Evolutionary conservation across 495 filamentous ascomycete genomes (phyloP).

Genomic region (Thermothielavioides terrestris): DNA sequence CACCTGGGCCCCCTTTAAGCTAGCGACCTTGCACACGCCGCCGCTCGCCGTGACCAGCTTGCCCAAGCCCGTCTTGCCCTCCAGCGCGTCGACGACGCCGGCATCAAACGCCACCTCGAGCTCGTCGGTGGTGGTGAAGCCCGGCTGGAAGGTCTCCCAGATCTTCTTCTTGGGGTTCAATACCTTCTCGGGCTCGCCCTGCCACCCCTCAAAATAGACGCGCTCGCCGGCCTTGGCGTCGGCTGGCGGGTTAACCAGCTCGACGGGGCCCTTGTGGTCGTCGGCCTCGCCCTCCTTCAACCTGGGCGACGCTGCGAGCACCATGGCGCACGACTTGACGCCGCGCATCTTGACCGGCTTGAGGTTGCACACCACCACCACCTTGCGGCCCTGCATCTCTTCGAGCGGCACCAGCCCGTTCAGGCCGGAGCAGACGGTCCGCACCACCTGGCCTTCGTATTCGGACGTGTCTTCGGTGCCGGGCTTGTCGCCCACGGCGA

Average conservation of each 20-base stretch:
- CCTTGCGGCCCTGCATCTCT: slow-evolving; percentile 94
- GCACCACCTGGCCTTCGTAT: slow-evolving; percentile 76
- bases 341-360: slow-evolving; percentile 99
- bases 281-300: slow-evolving; percentile 70
- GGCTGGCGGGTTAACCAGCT: slow-evolving; percentile 81
- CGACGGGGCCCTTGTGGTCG: slow-evolving; percentile 80
- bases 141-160: slow-evolving; percentile 92
- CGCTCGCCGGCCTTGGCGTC: slow-evolving; percentile 73
- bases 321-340: slow-evolving; percentile 93
- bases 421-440: slow-evolving; percentile 92
- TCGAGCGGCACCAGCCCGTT: slow-evolving; percentile 86
- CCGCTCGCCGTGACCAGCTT: slow-evolving; percentile 64
- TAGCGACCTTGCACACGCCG: slow-evolving; percentile 65
- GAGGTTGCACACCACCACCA: slow-evolving; percentile 90
- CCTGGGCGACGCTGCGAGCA: slow-evolving; percentile 82
- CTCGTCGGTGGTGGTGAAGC: slow-evolving; percentile 74
- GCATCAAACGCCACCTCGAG: slow-evolving; percentile 64
- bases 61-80: slow-evolving; percentile 53
- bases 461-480: slow-evolving; percentile 80
- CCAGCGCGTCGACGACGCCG: slow-evolving; percentile 38
- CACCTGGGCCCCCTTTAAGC: slow-evolving; percentile 61
- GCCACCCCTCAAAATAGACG: slow-evolving; percentile 89
- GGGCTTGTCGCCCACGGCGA: slow-evolving; percentile 82
- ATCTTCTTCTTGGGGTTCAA: slow-evolving; percentile 99
- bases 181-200: slow-evolving; percentile 80